Evolutionary conservation across 2,329 filamentous ascomycete genomes (phyloP).

Genomic region (Alternaria gansuensis): DNA sequence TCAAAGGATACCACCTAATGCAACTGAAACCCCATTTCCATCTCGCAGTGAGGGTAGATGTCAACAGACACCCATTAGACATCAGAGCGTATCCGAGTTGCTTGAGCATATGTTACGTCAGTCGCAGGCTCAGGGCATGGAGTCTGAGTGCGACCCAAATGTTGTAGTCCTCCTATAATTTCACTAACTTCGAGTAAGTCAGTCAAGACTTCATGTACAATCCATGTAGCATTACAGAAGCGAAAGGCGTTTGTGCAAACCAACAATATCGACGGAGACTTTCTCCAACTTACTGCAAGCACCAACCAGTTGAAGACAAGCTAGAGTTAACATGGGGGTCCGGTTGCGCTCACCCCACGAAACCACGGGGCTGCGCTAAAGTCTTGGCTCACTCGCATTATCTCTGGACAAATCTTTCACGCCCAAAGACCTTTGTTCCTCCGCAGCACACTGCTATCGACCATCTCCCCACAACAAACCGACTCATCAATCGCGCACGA

Average conservation of each 20-base stretch:
- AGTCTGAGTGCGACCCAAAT: too few relatives aligned
- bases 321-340: neutral
- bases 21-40: neutral
- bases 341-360: conserved; percentile 14
- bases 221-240: neutral
- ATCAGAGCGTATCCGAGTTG: neutral
- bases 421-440: conserved; percentile 17
- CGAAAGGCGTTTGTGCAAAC: neutral
- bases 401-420: conserved; percentile 28
- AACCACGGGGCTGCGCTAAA: conserved; percentile 18
- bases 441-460: conserved; percentile 7
- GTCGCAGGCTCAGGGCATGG: neutral
- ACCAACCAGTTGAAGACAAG: neutral
- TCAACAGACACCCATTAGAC: neutral
- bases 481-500: neutral
- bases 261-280: neutral
- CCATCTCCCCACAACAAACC: conserved; percentile 12
- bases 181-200: neutral
- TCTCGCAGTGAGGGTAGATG: neutral
- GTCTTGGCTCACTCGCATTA: conserved; percentile 23
- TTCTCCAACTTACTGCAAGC: neutral
- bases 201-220: neutral
- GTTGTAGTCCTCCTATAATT: neutral
- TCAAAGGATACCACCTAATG: neutral
- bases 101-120: neutral